These are phyloP conservation scores for Podaxis pistillaris DNA, from an alignment of 768 basidiomycete genomes.

Conservation along the genomic window DNA sequence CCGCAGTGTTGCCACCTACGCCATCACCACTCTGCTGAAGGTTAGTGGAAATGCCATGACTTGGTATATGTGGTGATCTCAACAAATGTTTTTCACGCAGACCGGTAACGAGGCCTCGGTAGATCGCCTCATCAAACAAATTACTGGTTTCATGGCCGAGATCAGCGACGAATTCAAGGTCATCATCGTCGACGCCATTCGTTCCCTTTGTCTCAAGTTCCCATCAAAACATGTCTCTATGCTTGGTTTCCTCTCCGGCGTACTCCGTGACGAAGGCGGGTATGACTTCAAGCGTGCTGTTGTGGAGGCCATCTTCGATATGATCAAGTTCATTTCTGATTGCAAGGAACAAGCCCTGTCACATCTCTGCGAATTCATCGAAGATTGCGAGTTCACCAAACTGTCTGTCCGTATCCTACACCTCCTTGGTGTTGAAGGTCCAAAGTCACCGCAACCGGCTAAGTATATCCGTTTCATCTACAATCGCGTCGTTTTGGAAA, in stretches of 20 bases:
- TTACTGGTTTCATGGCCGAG: constrained; percentile 97
- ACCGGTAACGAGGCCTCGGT: constrained; percentile 99
- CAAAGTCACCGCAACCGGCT: constrained; percentile 92
- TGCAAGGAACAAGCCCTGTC: constrained; percentile 97
- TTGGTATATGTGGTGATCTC: neutral
- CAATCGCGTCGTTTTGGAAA: constrained; percentile 98
- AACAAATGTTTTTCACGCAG: constrained; percentile 34
- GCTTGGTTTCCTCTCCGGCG: constrained; percentile 95
- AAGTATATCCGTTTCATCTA: constrained; percentile 99
- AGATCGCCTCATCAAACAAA: constrained; percentile 98
- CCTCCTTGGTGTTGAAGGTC: constrained; percentile 93
- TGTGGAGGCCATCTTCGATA: constrained; percentile 99
- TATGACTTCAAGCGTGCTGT: constrained; percentile 99
- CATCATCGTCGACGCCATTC: constrained; percentile 98
- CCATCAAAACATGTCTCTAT: constrained; percentile 95
- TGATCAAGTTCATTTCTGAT: constrained; percentile 97
- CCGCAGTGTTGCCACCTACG: constrained; percentile 95
- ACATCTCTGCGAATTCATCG: constrained; percentile 98
- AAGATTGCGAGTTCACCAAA: constrained; percentile 99
- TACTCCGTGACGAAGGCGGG: constrained; percentile 96
- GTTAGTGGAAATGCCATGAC: constrained; percentile 33
- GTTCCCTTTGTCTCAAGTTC: constrained; percentile 98
- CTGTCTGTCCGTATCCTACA: constrained; percentile 96
- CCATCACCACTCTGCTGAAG: constrained; percentile 97
- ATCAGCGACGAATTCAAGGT: constrained; percentile 99